Base-by-base conservation (phyloP, 352 stramenopile species). In the Aphanomyces invadans region DNA sequence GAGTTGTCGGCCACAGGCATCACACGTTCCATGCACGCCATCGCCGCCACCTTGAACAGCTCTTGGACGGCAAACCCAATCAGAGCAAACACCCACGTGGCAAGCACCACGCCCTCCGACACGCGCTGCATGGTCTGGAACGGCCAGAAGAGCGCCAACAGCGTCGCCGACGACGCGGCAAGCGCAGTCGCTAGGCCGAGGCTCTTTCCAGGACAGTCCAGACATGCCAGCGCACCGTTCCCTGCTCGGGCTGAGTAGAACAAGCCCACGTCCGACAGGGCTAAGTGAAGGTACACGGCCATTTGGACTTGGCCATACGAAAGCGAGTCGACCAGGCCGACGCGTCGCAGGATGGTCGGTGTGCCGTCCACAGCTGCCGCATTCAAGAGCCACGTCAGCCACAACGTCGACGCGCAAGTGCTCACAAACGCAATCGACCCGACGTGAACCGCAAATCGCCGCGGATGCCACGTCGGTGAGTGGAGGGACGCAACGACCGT, bases 261-360 rank as follows among this genome's bases (percentile, higher is more conserved):
- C 11, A 92, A 97, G 48, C 97, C 82, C 68, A 97, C 97, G 68
- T 97, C 89, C 2, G 89, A 95, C 11, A 98, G 81, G 31, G 90
- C 95, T 38, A 98, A 84, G 76, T 98, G 96, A 38, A 98, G 80
- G 78, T 97, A 97, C 68, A 98, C 94, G 68, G 95, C 80, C 70
- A 86, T 96, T 68, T 87, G 91, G 53, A 97, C 86, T 75, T 97
- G 81, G 61, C 88, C 77, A 68, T 96, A 97, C 55, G 81, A 72
- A 46, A 97, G 75, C 39, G 19, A 54, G 23, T 10, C 84, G 56
- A n/a, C 79, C 79, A 15, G 92, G 60, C 5, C 77, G 73, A 26
- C 86, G 83, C 32, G 72, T 74, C 0, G 73, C 64, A 19, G 96
- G 79, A 31, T 89, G 59, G 19, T 86, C 80, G 84, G 96, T 52